Evolutionary conservation across 2,329 filamentous ascomycete genomes (phyloP), one percentile per base, ranked within the genome.

Genomic region (Colletotrichum camelliae): DNA sequence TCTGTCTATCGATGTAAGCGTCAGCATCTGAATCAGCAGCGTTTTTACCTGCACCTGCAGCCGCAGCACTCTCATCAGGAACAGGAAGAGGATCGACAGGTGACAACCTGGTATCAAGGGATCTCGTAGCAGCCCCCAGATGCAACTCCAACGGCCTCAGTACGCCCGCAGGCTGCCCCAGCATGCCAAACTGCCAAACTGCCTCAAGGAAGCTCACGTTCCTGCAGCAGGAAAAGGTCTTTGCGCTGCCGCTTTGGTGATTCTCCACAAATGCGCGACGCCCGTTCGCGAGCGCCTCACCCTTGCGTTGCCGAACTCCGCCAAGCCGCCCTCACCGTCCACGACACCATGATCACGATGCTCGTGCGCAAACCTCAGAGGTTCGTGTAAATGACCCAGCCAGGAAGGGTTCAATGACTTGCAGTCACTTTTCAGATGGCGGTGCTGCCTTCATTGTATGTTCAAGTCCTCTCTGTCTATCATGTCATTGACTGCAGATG

Each of bases 201-300:
- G 13, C 58, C 31, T n/a, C 58, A 31, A 31, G 15, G 33, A 37
- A 48, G 24, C 39, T 33, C 18, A 27, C 62, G 35, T 72, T 21
- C 69, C 61, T 52, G 57, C 33, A 21, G 65, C 6, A 62, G n/a
- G 24, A 48, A 7, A 39, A 55, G 73, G 64, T 27, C 70, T 48
- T 58, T 72, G 73, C 64, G 70, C 48, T 18, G 35, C 35, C 70
- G 73, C 73, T 73, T 61, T 70, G 73, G 55, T 58, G 68, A 52
- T 62, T 31, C 61, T 67, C 55, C 62, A 27, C 70, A 35, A 29
- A 75, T 68, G 57, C 57, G 58, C 70, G 58, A 75, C 73, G 72
- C 55, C 68, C 72, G 73, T 75, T 33, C 70, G 73, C 64, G 64
- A 68, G 65, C 29, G 69, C 69, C 33, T 68, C 70, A 73, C 43